Percentiles rank a stretch among this genome's conserved stretches.
These are phyloP conservation scores for Ampelomyces quisqualis DNA, from an alignment of 2,329 filamentous ascomycete genomes.

Conservation along the genomic window DNA sequence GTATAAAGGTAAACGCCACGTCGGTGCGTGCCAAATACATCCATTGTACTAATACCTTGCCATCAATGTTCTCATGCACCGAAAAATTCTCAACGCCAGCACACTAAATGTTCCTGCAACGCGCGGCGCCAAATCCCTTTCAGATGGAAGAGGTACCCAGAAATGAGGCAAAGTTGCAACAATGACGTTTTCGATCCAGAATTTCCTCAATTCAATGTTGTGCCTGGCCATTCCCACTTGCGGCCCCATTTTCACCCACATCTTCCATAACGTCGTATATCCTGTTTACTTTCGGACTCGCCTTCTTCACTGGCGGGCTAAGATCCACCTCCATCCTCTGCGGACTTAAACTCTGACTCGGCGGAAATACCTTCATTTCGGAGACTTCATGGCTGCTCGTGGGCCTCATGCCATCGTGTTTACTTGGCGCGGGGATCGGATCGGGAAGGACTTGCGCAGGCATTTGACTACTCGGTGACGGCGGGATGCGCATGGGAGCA, in stretches of 20 bases:
- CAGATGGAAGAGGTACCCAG: too few relatives aligned
- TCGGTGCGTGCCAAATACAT: too few relatives aligned
- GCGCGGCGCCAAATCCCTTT: too few relatives aligned
- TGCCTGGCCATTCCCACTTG: background rate
- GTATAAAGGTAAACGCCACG: too few relatives aligned
- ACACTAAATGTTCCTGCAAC: too few relatives aligned
- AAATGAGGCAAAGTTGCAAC: too few relatives aligned
- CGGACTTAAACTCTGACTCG: slow-evolving; percentile 59
- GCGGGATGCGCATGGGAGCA: slow-evolving; percentile 28
- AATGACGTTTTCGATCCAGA: too few relatives aligned
- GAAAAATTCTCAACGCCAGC: too few relatives aligned
- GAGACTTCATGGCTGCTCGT: slow-evolving; percentile 36
- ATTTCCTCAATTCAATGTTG: too few relatives aligned
- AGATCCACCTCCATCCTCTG: slow-evolving; percentile 58
- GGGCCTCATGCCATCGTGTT: slow-evolving; percentile 45
- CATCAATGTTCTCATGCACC: too few relatives aligned
- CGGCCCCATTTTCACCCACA: background rate
- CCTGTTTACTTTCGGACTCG: background rate
- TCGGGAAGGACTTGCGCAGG: slow-evolving; percentile 38
- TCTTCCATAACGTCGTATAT: slow-evolving; percentile 1
- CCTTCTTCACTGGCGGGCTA: slow-evolving; percentile 63
- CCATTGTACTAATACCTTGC: too few relatives aligned
- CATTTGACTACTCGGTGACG: slow-evolving; percentile 35
- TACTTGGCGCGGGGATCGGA: slow-evolving; percentile 49
- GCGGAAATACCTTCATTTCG: slow-evolving; percentile 56